Evolutionary conservation across 768 basidiomycete species (phyloP), one percentile per base, ranked within the genome.

Genomic region (Asterophora parasitica): DNA sequence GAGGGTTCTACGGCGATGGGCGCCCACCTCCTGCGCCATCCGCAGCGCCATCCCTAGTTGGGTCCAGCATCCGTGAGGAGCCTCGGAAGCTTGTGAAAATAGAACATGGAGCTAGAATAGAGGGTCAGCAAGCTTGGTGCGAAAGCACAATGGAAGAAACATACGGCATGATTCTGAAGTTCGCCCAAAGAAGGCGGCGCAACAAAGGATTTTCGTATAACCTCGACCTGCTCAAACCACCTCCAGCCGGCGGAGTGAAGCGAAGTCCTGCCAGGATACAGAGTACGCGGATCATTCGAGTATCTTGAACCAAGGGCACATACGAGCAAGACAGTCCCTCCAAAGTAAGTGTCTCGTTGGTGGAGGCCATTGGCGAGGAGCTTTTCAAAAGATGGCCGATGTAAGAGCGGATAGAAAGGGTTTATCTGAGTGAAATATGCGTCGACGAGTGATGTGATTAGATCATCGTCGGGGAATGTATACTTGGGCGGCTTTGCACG

Each of bases 21-120:
- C 83, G 23, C 90, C 82, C 32, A 88, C 78, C 53, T 92, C 88
- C 59, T 88, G 82, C 1, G 82, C 79, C 41, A 83, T 68, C 3
- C 87, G 81, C 27, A 91, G 63, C n/a, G 82, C 85, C 34, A 84
- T 66, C 0, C 85, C 84, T 31, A 81, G 71, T 7, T 80, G 69
- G 4, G 74, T 74, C 88, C 87, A 91, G 34, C 67, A 66, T 8
- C 77, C 74, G 42, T 82, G 78, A 0, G 78, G 72, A 0, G 69
- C 64, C 51, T 66, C 73, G 7, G 72, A 74, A 0, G 76, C 71
- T 46, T 75, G 73, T 19, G 74, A 61, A 64, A 72, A 83, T 34
- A 73, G 27, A 0, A 76, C 69, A 36, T 69, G 66, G 32, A 83
- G 60, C 82, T 83, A 55, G 8, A 16, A 20, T 45, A 8, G 37